phyloP scores from a whole-genome alignment of 805 yeast species.

The Kuraishia hungarica region DNA sequence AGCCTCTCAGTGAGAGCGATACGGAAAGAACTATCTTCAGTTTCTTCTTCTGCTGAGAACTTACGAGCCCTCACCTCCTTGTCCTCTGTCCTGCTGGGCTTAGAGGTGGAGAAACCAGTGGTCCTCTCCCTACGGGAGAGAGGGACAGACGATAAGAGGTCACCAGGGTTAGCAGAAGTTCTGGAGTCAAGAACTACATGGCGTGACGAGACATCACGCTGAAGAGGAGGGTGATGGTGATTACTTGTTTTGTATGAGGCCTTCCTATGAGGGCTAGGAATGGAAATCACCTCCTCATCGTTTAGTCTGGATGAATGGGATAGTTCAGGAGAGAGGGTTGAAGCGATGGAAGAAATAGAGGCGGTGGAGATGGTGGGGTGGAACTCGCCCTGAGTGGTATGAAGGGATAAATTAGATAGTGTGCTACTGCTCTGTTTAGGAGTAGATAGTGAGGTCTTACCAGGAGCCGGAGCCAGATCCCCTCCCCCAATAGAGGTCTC shows the following conservation, averaged over 20 bases:
- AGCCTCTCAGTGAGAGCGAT: constrained; percentile 65
- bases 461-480: too few relatives aligned
- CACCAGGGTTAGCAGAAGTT: constrained; percentile 71
- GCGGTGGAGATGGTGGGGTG: background rate
- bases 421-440: background rate
- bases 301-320: background rate
- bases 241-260: constrained; percentile 1
- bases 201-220: background rate
- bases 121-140: constrained; percentile 30
- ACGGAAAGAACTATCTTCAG: constrained; percentile 58
- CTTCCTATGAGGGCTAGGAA: background rate
- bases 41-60: constrained; percentile 56
- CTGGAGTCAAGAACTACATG: constrained; percentile 47
- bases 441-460: background rate
- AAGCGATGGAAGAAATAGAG: background rate
- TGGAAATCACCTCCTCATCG: background rate
- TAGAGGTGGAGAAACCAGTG: background rate
- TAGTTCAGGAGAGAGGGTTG: background rate
- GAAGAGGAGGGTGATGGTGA: background rate
- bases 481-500: background rate
- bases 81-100: constrained; percentile 3
- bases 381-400: background rate
- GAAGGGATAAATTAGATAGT: background rate
- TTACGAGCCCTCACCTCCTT: constrained; percentile 23
- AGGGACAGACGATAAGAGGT: constrained; percentile 75